These are phyloP conservation scores for Vigna hirtella DNA, from an alignment of 306 rosid species.

Conservation along the genomic window DNA sequence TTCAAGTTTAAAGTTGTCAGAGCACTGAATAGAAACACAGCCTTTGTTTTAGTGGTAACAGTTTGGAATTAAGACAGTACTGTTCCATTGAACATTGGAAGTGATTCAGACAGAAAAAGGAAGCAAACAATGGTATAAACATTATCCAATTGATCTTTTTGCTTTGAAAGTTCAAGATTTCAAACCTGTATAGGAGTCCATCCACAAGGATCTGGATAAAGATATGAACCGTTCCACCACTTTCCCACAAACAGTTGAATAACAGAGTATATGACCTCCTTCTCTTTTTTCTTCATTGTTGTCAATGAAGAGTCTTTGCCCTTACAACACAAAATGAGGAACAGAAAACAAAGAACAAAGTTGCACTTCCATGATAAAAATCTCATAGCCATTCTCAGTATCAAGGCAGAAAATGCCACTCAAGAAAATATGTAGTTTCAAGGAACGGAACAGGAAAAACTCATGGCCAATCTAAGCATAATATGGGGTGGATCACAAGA, in stretches of 20 bases:
- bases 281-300: conserved; percentile 58
- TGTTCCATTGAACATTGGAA: conserved; percentile 20
- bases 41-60: neutral
- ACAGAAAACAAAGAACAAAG: conserved; percentile 29
- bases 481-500: neutral
- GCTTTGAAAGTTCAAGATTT: neutral
- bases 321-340: conserved; percentile 24
- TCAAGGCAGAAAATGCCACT: conserved; percentile 28
- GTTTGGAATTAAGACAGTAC: neutral
- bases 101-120: neutral
- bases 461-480: conserved; percentile 14
- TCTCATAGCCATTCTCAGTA: conserved; percentile 32
- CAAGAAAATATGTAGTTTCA: conserved; percentile 25
- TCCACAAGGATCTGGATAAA: conserved; percentile 74
- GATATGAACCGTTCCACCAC: conserved; percentile 68
- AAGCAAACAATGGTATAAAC: conserved; percentile 3
- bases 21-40: neutral
- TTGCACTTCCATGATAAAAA: conserved; percentile 19
- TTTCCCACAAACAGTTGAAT: conserved; percentile 63
- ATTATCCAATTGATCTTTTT: conserved; percentile 3
- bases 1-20: neutral
- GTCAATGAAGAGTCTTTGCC: conserved; percentile 41
- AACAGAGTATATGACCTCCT: conserved; percentile 53
- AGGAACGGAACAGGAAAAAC: conserved; percentile 34
- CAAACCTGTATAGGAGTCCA: conserved; percentile 70